Conservation (phyloP, 148 eudicot species). For the Chenopodium formosanum region DNA sequence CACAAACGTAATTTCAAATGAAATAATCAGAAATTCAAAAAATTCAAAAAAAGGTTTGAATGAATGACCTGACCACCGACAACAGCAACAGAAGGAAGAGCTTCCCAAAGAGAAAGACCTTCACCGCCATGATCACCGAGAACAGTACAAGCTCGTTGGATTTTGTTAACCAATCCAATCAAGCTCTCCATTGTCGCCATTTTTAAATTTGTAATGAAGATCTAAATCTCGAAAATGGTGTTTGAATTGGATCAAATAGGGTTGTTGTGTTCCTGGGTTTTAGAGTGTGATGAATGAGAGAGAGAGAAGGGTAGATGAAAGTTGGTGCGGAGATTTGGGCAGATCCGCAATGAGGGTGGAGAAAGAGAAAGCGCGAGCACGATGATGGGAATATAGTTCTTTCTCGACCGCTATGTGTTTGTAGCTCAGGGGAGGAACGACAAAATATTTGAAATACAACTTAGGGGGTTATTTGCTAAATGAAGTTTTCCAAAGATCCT, state of each 20-base stretch:
- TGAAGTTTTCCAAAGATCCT: too few species aligned
- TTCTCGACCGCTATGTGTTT: neutral
- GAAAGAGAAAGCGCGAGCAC: neutral
- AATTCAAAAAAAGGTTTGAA: neutral
- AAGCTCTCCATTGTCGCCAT: slow-evolving; percentile 94
- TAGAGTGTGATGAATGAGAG: neutral
- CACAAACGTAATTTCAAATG: neutral
- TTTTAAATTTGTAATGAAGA: neutral
- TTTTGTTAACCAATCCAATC: slow-evolving; percentile 80
- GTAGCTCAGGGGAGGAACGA: neutral
- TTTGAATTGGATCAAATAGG: neutral
- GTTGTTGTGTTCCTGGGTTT: neutral
- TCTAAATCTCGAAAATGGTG: neutral
- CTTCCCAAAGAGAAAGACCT: slow-evolving; percentile 91
- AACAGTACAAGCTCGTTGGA: slow-evolving; percentile 82
- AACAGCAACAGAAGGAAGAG: slow-evolving; percentile 91
- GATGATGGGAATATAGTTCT: neutral
- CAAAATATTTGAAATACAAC: too few species aligned
- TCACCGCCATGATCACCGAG: slow-evolving; percentile 95
- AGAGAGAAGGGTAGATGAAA: neutral
- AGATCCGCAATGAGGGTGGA: neutral
- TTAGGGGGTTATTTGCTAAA: too few species aligned
- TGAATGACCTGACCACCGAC: slow-evolving; percentile 80
- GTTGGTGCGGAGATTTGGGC: neutral
- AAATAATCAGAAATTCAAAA: neutral